A percentile compares a stretch with the other conserved stretches of the same genome.
Evolutionary conservation across 1,139 yeast species (phyloP).

Genomic region (Nakaseomyces delphensis): DNA sequence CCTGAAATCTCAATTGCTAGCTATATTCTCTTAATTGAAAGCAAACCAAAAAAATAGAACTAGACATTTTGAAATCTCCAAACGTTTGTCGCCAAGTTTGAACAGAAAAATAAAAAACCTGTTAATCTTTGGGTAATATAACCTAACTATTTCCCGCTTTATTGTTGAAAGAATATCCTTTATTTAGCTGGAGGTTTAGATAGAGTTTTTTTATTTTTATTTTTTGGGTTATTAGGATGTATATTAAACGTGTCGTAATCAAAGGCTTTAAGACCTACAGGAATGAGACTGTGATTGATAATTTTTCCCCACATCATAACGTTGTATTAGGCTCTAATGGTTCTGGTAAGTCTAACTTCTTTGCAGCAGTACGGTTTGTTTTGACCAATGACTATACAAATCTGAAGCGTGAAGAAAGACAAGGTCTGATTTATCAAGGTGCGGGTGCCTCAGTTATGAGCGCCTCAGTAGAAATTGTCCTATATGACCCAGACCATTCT

Average conservation of each 20-base stretch:
- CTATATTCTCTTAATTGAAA: no score
- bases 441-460: slow-evolving; percentile 70
- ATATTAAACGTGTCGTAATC: slow-evolving; percentile 49
- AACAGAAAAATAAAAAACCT: no score
- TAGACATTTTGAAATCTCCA: no score
- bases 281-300: slow-evolving; percentile 70
- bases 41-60: no score
- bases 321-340: slow-evolving; percentile 95
- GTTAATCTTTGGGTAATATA: no score
- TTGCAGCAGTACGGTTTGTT: slow-evolving; percentile 91
- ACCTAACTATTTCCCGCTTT: no score
- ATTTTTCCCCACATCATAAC: slow-evolving; percentile 72
- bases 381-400: slow-evolving; percentile 84
- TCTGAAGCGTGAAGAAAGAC: slow-evolving; percentile 82
- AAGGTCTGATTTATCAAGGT: slow-evolving; percentile 82
- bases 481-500: slow-evolving; percentile 72
- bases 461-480: slow-evolving; percentile 83
- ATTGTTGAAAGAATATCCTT: no score
- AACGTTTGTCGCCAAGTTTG: no score
- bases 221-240: no score
- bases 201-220: no score
- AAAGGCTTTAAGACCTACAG: slow-evolving; percentile 95
- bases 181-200: no score
- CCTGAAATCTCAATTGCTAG: no score
- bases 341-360: slow-evolving; percentile 92